These are phyloP conservation scores for Agastache rugosa DNA, from an alignment of 257 asterid species.

Conservation along the genomic window DNA sequence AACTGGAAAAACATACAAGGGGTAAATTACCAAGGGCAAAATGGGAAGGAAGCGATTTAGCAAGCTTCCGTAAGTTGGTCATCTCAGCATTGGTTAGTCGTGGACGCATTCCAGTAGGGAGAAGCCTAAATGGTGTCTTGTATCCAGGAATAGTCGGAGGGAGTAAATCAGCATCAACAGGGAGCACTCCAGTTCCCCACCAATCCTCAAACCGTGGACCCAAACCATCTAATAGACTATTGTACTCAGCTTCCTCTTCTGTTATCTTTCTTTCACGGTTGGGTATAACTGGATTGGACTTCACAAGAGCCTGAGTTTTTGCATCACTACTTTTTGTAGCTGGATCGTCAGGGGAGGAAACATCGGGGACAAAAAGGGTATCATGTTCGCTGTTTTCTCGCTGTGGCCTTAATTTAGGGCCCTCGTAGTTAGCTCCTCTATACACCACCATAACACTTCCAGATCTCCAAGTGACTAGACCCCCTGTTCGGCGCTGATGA, in stretches of 20 bases:
- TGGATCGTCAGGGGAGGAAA: slow-evolving; percentile 56
- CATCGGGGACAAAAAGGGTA: slow-evolving; percentile 71
- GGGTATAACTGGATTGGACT: slow-evolving; percentile 42
- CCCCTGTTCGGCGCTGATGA: slow-evolving; percentile 92
- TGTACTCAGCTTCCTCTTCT: slow-evolving; percentile 77
- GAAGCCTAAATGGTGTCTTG: slow-evolving; percentile 93
- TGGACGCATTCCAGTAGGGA: slow-evolving; percentile 92
- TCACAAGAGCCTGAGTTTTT: slow-evolving; percentile 49
- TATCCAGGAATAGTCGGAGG: slow-evolving; percentile 88
- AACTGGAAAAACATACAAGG: slow-evolving; percentile 19
- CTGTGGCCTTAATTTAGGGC: slow-evolving; percentile 66
- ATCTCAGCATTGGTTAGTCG: slow-evolving; percentile 93
- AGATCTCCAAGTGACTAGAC: slow-evolving; percentile 94
- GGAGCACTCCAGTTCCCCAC: slow-evolving; percentile 99
- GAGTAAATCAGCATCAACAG: slow-evolving; percentile 97
- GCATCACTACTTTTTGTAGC: slow-evolving; percentile 38
- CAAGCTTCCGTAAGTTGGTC: slow-evolving; percentile 87
- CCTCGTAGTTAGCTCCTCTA: slow-evolving; percentile 88
- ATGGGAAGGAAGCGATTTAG: slow-evolving; percentile 90
- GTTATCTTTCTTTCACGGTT: slow-evolving; percentile 53
- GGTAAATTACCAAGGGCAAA: slow-evolving; percentile 86
- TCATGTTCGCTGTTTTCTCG: slow-evolving; percentile 55
- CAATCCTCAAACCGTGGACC: slow-evolving; percentile 98
- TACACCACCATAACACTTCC: slow-evolving; percentile 98
- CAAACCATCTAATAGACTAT: slow-evolving; percentile 74